These are phyloP conservation scores for Penicillium pulvis DNA, from an alignment of 495 filamentous ascomycete genomes.

Conservation along the genomic window DNA sequence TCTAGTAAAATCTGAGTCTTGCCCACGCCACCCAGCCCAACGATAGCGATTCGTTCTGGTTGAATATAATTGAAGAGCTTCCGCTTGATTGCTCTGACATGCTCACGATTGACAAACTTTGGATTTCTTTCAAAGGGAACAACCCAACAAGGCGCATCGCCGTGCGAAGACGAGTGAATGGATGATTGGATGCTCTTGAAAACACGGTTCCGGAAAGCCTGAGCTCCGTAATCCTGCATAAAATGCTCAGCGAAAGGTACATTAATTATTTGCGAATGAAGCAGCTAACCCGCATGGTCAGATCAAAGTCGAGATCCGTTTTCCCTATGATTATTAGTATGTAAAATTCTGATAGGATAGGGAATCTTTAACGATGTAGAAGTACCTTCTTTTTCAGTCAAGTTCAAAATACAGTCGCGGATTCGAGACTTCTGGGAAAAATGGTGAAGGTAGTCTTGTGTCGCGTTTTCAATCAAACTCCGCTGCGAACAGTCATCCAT, in stretches of 20 bases:
- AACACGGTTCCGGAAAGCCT: not conserved
- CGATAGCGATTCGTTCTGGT: constrained; percentile 28
- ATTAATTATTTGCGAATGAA: too few relatives aligned
- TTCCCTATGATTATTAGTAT: constrained; percentile 7
- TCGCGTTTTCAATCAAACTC: constrained; percentile 20
- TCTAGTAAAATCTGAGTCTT: constrained; percentile 57
- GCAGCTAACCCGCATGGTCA: constrained; percentile 10
- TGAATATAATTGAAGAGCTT: not conserved
- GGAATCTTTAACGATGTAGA: too few relatives aligned
- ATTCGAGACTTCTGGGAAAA: constrained; percentile 6
- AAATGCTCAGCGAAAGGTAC: too few relatives aligned
- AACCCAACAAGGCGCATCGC: constrained; percentile 11
- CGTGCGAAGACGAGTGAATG: not conserved
- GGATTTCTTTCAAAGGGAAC: constrained; percentile 35
- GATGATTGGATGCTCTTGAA: not conserved
- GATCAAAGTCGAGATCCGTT: constrained; percentile 16
- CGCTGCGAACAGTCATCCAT: constrained; percentile 20
- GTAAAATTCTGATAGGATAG: too few relatives aligned
- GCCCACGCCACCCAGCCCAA: constrained; percentile 50
- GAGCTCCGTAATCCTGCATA: constrained; percentile 4
- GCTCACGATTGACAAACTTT: constrained; percentile 28
- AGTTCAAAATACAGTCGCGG: constrained; percentile 17
- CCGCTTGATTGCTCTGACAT: constrained; percentile 16
- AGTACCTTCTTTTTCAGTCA: constrained; percentile 12
- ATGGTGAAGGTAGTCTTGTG: constrained; percentile 26